These are phyloP conservation scores for Bathelium albidoporum DNA, from an alignment of 495 filamentous ascomycete species.

Conservation along the genomic window DNA sequence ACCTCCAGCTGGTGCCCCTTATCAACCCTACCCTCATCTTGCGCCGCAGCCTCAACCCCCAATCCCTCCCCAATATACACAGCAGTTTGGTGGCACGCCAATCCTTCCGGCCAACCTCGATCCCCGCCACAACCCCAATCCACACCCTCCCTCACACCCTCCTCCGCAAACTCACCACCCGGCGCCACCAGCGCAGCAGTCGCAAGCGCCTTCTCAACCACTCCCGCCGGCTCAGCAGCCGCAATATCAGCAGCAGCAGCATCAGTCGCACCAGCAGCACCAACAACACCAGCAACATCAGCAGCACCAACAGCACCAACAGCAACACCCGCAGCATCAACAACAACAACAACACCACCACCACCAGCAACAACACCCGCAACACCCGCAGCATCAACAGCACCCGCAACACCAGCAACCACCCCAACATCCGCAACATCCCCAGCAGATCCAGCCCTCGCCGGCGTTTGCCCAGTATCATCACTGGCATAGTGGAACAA, in stretches of 20 bases:
- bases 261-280: no score
- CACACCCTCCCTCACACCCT: no score
- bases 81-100: not conserved
- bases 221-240: no score
- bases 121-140: not conserved
- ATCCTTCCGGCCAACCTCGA: not conserved
- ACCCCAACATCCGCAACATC: not conserved
- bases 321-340: no score
- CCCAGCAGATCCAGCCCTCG: not conserved
- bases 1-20: not conserved
- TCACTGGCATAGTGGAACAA: not conserved
- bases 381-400: not conserved
- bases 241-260: no score
- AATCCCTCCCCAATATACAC: not conserved
- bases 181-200: no score
- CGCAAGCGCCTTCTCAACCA: no score
- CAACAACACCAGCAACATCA: no score
- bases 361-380: not conserved
- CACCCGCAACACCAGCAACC: not conserved
- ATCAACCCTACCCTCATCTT: not conserved
- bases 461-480: slow-evolving; percentile 1
- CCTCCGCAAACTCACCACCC: no score
- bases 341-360: not conserved
- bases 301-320: no score
- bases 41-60: not conserved